These are phyloP conservation scores for Rutidosis leptorrhynchoides DNA, from an alignment of 129 eudicot genomes.

Conservation along the genomic window DNA sequence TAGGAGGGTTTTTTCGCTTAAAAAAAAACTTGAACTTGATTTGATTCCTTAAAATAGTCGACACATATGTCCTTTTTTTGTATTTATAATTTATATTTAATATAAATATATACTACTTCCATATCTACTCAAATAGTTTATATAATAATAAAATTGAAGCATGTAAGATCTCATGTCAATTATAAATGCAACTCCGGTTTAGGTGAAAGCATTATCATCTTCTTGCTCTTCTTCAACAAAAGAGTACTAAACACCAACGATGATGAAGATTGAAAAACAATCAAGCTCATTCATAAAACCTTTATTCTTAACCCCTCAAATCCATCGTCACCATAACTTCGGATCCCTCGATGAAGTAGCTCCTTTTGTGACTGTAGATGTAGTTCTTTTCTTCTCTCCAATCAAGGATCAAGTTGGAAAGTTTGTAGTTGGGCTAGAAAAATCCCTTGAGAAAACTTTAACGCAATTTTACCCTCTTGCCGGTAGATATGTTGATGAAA, in stretches of 20 bases:
- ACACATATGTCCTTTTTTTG: too few species aligned
- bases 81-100: too few species aligned
- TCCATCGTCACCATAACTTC: neutral
- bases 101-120: too few species aligned
- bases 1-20: too few species aligned
- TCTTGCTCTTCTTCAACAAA: neutral
- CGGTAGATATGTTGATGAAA: neutral
- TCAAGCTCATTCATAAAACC: neutral
- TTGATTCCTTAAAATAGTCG: too few species aligned
- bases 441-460: slow-evolving; percentile 12
- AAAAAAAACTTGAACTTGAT: too few species aligned
- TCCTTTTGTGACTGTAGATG: neutral
- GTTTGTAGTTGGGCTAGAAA: neutral
- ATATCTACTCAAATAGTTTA: too few species aligned
- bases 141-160: too few species aligned
- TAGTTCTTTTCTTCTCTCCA: neutral
- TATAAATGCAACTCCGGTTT: too few species aligned
- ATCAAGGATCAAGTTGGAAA: neutral
- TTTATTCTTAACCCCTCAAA: neutral
- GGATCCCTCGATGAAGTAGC: neutral
- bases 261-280: neutral
- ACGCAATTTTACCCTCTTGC: neutral
- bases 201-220: neutral
- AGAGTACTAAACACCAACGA: neutral
- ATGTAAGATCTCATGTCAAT: too few species aligned